Conservation (phyloP, 192 early-diverging fungal genomes). For the Diversispora epigaea region DNA sequence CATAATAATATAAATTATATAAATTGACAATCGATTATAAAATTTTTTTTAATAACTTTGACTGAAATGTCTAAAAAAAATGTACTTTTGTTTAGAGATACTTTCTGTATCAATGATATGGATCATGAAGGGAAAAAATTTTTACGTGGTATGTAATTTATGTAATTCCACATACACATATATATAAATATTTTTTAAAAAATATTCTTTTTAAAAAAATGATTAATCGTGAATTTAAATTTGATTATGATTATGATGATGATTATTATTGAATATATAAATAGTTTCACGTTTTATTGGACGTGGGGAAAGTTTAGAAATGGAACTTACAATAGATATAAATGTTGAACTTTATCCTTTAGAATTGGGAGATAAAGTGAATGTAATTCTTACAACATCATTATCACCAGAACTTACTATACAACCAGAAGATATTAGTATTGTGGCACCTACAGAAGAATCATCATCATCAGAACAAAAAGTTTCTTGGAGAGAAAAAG, state of each 20-base stretch:
- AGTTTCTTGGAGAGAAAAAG: constrained; percentile 66
- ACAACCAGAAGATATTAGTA: constrained; percentile 46
- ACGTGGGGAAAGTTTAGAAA: constrained; percentile 80
- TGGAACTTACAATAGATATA: constrained; percentile 89
- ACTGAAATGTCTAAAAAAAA: constrained; percentile 60
- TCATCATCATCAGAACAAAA: constrained; percentile 47
- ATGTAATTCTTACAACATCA: constrained; percentile 78
- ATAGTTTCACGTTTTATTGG: constrained; percentile 87
- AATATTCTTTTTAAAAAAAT: background rate
- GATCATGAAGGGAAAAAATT: constrained; percentile 92
- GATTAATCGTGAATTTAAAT: too few relatives aligned
- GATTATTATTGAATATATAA: too few relatives aligned
- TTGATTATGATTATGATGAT: too few relatives aligned
- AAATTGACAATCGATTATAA: too few relatives aligned
- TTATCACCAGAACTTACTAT: constrained; percentile 57
- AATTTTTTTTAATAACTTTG: too few relatives aligned
- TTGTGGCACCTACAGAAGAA: constrained; percentile 38
- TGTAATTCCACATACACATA: background rate
- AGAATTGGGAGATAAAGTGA: constrained; percentile 80
- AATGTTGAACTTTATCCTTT: constrained; percentile 95
- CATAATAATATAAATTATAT: too few relatives aligned
- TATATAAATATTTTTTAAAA: background rate
- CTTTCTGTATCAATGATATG: constrained; percentile 86
- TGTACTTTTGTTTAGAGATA: constrained; percentile 82
- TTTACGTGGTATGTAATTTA: constrained; percentile 69